Conservation (phyloP, 805 yeast genomes). For the Metschnikowia aberdeeniae region DNA sequence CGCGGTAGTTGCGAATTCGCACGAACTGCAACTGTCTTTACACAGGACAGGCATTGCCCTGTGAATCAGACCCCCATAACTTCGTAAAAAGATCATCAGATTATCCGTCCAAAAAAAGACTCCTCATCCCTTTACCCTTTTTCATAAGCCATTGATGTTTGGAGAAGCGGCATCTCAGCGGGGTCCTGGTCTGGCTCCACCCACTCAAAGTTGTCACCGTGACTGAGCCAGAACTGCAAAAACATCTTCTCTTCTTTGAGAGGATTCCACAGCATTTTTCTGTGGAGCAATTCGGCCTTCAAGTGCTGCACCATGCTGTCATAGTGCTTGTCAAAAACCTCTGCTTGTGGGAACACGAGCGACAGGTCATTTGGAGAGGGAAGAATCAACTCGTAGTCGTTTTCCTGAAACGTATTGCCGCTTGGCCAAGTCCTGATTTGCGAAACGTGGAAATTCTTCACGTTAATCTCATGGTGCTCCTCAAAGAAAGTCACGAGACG, state of each 20-base stretch:
- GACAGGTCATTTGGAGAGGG: constrained; percentile 5
- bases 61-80: too few species aligned
- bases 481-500: constrained; percentile 38
- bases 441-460: constrained; percentile 33
- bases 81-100: too few species aligned
- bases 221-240: constrained; percentile 35
- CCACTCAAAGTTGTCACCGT: constrained; percentile 85
- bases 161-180: constrained; percentile 39
- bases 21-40: too few species aligned
- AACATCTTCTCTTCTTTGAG: constrained; percentile 33
- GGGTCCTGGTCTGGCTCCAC: constrained; percentile 89
- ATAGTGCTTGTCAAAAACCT: constrained; percentile 9
- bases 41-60: too few species aligned
- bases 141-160: neutral
- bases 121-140: too few species aligned
- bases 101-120: too few species aligned
- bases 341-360: constrained; percentile 5
- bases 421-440: constrained; percentile 3
- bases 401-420: constrained; percentile 1
- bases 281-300: constrained; percentile 9
- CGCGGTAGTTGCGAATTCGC: too few species aligned
- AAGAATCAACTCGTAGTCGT: constrained; percentile 11
- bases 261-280: constrained; percentile 19
- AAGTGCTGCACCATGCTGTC: constrained; percentile 7
- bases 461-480: constrained; percentile 39